These are phyloP conservation scores for Geotrichum citri-aurantii DNA, from an alignment of 1,139 yeast genomes.

Conservation along the genomic window DNA sequence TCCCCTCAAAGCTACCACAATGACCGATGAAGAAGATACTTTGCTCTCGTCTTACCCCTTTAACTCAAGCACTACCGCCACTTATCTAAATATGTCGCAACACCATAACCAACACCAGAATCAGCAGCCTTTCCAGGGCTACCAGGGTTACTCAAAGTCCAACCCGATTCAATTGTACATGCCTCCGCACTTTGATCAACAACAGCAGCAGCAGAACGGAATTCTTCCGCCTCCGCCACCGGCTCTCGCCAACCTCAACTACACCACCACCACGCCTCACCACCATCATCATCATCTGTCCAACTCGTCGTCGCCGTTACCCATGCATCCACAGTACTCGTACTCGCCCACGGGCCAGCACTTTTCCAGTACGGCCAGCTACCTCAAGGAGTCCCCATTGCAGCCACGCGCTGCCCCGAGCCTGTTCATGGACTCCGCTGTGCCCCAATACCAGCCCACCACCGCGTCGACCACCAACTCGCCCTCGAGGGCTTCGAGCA, in stretches of 20 bases:
- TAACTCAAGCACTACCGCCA: background rate
- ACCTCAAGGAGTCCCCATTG: background rate
- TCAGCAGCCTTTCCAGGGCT: background rate
- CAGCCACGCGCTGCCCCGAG: background rate
- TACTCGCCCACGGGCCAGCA: background rate
- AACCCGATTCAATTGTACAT: background rate
- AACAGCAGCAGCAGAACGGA: background rate
- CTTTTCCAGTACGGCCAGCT: background rate
- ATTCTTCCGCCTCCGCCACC: background rate
- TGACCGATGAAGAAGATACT: background rate
- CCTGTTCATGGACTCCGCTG: background rate
- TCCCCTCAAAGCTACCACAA: too few species aligned
- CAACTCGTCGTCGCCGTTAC: background rate
- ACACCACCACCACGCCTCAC: background rate
- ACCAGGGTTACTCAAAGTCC: background rate
- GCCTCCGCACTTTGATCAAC: background rate
- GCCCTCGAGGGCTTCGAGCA: background rate
- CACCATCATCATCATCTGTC: background rate
- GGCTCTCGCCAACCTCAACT: background rate
- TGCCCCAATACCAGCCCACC: background rate
- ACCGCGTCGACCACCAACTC: background rate
- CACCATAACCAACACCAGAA: background rate
- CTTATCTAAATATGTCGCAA: background rate
- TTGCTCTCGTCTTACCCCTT: background rate
- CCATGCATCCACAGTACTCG: background rate